Conservation (phyloP, 345 rosid genomes). For the Streptanthus diversifolius region DNA sequence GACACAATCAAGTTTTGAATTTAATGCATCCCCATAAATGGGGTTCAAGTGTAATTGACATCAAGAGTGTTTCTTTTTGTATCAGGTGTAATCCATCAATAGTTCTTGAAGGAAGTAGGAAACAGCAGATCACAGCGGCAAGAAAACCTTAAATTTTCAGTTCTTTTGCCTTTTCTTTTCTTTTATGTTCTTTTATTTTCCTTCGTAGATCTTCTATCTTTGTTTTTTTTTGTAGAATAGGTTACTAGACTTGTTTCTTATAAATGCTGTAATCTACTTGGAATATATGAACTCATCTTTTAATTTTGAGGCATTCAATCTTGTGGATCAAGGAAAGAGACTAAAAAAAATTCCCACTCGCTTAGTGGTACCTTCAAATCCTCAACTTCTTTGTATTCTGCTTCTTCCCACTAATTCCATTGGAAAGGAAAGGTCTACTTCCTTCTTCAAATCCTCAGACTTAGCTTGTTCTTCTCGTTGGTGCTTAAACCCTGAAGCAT, state of each 20-base stretch:
- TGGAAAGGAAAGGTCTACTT: not conserved
- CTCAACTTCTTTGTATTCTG: not conserved
- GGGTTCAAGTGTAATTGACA: constrained; percentile 15
- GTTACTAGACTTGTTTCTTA: not conserved
- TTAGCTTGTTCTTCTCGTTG: constrained; percentile 8
- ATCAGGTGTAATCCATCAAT: constrained; percentile 28
- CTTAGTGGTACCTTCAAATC: not conserved
- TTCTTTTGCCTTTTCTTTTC: not conserved
- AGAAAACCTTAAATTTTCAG: constrained; percentile 21
- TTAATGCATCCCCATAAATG: not conserved
- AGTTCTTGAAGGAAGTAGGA: constrained; percentile 27
- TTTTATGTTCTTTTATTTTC: not conserved
- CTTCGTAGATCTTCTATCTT: constrained; percentile 3
- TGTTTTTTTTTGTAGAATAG: not conserved
- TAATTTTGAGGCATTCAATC: not conserved
- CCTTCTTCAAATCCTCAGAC: constrained; percentile 9
- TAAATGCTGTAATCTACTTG: constrained; percentile 15
- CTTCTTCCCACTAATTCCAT: not conserved
- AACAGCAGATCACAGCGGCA: constrained; percentile 21
- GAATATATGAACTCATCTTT: constrained; percentile 12
- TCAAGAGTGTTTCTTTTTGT: constrained; percentile 10
- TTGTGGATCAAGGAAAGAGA: not conserved
- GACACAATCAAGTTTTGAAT: constrained; percentile 2
- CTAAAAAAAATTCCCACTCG: not conserved
- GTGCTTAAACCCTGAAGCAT: constrained; percentile 23